Evolutionary conservation across 345 rosid species (phyloP), one percentile per base, ranked within the genome.

Genomic region (Bruguiera sexangula): DNA sequence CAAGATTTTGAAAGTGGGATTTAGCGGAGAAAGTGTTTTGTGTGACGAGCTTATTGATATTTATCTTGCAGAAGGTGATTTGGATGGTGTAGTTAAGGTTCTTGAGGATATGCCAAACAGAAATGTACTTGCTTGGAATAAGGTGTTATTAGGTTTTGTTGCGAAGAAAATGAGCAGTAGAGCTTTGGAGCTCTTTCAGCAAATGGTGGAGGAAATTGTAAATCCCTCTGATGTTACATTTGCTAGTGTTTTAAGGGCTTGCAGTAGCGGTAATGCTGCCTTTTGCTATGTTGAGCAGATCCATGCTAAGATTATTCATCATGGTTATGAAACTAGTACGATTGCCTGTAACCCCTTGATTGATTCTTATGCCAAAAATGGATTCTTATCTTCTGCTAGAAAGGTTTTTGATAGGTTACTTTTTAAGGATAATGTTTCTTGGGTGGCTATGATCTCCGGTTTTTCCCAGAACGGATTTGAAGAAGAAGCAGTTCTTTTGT

Each of bases 361-460:
- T 55, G 88, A 89, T 80, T 64, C 83, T 73, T 90, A 89, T 65
- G 81, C 83, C 22, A 89, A 88, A 83, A 86, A 74, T 29, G 92
- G 96, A 69, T 80, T 72, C 65, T 52, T 87, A 27, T 73, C 60
- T 76, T 58, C 75, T 27, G 88, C 92, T 31, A 82, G 50, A 73
- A 85, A 75, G 81, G 79, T 90, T 76, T 93, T 93, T 69, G 82
- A 82, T 73, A 81, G 74, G 19, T 54, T 93, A 69, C 54, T 31
- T 66, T 32, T 66, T 13, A 93, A 86, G 75, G 96, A 90, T 79
- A 84, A 82, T 64, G 83, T 83, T 76, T 90, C 97, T 57, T 93
- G 92, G 97, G 84, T 93, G 61, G 89, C 96, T 1, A 86, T 90
- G 89, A 86, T 93, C 57, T 86, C 96, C 6, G 89, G 96, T 37